Evolutionary conservation across 1,284 basidiomycete species (phyloP).

Genomic region (Abortiporus biennis): DNA sequence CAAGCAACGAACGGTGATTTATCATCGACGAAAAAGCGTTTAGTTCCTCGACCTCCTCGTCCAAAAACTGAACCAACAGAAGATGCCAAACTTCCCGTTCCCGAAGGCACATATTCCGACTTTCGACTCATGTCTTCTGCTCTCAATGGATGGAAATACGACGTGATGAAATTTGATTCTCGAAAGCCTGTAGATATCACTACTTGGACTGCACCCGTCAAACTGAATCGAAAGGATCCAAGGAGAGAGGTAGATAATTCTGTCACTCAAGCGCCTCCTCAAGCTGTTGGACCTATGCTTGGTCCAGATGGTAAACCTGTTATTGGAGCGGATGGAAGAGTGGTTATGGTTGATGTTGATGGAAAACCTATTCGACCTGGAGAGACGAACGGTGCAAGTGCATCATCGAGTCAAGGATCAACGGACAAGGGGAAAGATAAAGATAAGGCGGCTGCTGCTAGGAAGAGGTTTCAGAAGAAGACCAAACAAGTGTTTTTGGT

Average conservation of each 20-base stretch:
- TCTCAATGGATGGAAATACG: slow-evolving; percentile 80
- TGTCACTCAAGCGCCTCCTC: slow-evolving; percentile 29
- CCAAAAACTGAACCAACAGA: slow-evolving; percentile 26
- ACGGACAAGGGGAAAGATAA: slow-evolving; percentile 37
- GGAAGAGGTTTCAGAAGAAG: slow-evolving; percentile 81
- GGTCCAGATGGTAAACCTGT: slow-evolving; percentile 76
- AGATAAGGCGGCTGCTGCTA: slow-evolving; percentile 39
- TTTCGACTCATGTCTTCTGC: slow-evolving; percentile 71
- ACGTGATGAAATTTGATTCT: slow-evolving; percentile 79
- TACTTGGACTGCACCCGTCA: slow-evolving; percentile 65
- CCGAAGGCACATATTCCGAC: slow-evolving; percentile 60
- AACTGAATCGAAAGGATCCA: slow-evolving; percentile 80
- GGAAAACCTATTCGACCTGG: slow-evolving; percentile 58
- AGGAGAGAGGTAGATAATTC: slow-evolving; percentile 43
- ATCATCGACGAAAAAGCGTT: too few relatives aligned
- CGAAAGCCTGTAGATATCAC: slow-evolving; percentile 61
- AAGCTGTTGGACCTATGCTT: slow-evolving; percentile 62
- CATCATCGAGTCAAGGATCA: slow-evolving; percentile 16
- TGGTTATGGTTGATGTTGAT: slow-evolving; percentile 77
- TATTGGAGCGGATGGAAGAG: slow-evolving; percentile 62
- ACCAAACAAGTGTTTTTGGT: slow-evolving; percentile 74
- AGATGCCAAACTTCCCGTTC: slow-evolving; percentile 39
- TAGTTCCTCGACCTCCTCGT: slow-evolving; percentile 21
- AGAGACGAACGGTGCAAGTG: slow-evolving; percentile 19
- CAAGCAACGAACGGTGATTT: slow-evolving; percentile 9